Base-by-base conservation (phyloP, 2,329 filamentous ascomycete species). In the Talaromyces sp. region DNA sequence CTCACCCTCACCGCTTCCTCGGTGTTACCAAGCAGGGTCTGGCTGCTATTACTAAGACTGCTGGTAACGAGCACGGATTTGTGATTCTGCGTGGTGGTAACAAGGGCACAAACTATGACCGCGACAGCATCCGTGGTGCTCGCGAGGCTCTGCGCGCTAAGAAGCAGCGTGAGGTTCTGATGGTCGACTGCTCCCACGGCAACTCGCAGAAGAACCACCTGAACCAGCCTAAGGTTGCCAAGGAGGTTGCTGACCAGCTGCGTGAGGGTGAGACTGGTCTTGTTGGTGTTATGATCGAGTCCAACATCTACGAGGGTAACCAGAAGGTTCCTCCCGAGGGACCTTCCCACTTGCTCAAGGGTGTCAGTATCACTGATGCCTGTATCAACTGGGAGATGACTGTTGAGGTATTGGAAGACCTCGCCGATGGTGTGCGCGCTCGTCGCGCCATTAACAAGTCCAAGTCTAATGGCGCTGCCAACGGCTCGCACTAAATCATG, bases 171-270 rank as follows among this genome's bases (percentile, higher is more conserved):
- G 83, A 91, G 75, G 88, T 92, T 59, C 88, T 99, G 77, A 99
- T 99, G 94, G 86, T 99, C 53, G 94, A 99, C 76, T 99, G 94
- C 82, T 97, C 92, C 19, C 94, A 99, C 72, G 94, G 94, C 51
- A 99, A 99, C 81, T 97, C 93, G 17, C 90, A 89, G 75, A 99
- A 99, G 80, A 86, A 97, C 80, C 93, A 97, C 80, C 87, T 89
- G 68, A 99, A 99, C 78, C 93, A 99, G 79, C 94, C 94, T 66
- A 88, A 93, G 77, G 93, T 97, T 40, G 91, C 93, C 60, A 84
- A 88, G 72, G 82, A 81, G 47, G 80, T 99, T 56, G 88, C 83
- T 29, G 90, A 96, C 49, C 93, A 99, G 79, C 82, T 99, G 60
- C 86, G 88, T 47, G 86, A 88, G 60, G 93, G 93, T 54, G 90